Percentiles rank a stretch among this genome's conserved stretches.
Evolutionary conservation across 139 green algal genomes (phyloP).

Genomic region (Penium margaritaceum): DNA sequence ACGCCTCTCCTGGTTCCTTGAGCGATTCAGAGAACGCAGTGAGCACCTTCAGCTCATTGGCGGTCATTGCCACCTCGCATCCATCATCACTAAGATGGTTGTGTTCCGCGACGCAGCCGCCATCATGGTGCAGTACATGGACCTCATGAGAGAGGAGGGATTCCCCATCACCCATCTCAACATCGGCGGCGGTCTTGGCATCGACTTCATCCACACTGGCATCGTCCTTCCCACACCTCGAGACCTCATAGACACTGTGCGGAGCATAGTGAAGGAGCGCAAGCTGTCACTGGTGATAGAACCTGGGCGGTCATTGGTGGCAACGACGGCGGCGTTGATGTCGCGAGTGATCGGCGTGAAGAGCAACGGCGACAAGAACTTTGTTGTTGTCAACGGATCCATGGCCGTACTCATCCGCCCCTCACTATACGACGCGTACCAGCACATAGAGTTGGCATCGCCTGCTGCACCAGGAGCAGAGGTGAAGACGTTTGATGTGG

Average conservation of each 20-base stretch:
- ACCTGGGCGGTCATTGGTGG: conserved; percentile 86
- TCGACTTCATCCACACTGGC: conserved; percentile 79
- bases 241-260: conserved; percentile 82
- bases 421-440: conserved; percentile 60
- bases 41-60: conserved; percentile 79
- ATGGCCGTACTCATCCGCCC: conserved; percentile 91
- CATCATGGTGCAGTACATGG: conserved; percentile 88
- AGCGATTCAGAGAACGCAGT: conserved; percentile 67
- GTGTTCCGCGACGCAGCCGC: conserved; percentile 86
- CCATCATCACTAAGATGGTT: conserved; percentile 87
- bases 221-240: conserved; percentile 74
- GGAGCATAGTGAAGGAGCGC: conserved; percentile 62
- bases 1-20: conserved; percentile 80
- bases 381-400: conserved; percentile 90
- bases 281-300: conserved; percentile 90
- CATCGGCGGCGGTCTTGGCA: conserved; percentile 91
- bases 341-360: conserved; percentile 75
- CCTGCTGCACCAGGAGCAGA: conserved; percentile 46
- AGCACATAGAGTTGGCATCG: conserved; percentile 91
- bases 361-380: conserved; percentile 94
- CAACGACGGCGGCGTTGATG: conserved; percentile 69
- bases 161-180: conserved; percentile 91
- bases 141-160: conserved; percentile 77
- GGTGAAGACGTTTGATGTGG: conserved; percentile 73
- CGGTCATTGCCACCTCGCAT: conserved; percentile 89